Base-by-base conservation (phyloP, 805 yeast species). In the Wickerhamiella alocasiicola region DNA sequence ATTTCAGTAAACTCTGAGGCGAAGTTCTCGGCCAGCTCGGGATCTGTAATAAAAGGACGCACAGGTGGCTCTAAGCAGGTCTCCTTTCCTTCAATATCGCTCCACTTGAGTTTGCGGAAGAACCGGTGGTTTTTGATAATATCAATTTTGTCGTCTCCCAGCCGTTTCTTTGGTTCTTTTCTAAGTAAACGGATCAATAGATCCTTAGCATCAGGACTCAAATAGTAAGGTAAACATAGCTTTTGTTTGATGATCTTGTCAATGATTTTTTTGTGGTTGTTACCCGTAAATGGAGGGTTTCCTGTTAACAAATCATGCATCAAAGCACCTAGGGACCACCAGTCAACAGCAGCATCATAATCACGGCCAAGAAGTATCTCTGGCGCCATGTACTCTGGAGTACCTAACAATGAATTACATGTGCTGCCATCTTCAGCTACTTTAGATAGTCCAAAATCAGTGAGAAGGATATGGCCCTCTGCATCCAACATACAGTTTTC, bases 241-340 rank as follows among this genome's bases (percentile, higher is more conserved):
- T 82, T 81, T 17, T 70, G 61, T 40, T 78, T 69, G 31, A 72
- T 65, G 23, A 84, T 78, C 56, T 82, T 84, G 46, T 79, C 82
- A 62, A 80, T 68, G 23, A 84, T 81, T 33, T 70, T 71, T 55
- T 79, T 78, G 52, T 80, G 78, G 51, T 79, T 81, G 41, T 71
- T 77, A 3, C 95, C 95, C 0, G 91, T 80, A 58, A 81, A 83
- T 1, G 95, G 95, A 0, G 95, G 94, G 36, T 76, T 68, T 0
- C 95, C 95, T 0, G 87, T 78, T 38, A 84, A 64, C 70, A 84
- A 69, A 56, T 85, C 94, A 52, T 63, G 81, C 36, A 78, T 63
- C 5, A 84, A 78, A 35, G 94, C 80, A 0, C 95, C 95, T 25
- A 85, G 61, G 0, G 94, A 82, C 84, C 94, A 84, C 81, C 94